Evolutionary conservation across 495 filamentous ascomycete genomes (phyloP).

Genomic region (Tuber indicum): DNA sequence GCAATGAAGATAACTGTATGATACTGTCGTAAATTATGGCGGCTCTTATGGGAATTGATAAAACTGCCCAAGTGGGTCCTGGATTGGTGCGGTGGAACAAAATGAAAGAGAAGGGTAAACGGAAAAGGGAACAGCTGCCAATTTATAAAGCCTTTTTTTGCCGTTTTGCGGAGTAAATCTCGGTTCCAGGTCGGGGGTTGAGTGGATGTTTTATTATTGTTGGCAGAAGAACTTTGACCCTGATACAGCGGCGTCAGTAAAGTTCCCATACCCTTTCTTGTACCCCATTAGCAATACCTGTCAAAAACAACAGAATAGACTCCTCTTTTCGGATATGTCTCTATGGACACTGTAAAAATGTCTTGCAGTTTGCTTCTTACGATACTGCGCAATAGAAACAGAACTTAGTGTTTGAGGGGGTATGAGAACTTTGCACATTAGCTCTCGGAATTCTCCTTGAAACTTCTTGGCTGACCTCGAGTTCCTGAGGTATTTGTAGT

Average conservation of each 20-base stretch:
- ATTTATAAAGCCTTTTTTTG: neutral
- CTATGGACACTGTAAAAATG: too few relatives aligned
- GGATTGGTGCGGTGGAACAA: neutral
- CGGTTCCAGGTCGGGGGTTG: neutral
- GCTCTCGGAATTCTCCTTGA: neutral
- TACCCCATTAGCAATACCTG: too few relatives aligned
- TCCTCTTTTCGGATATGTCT: too few relatives aligned
- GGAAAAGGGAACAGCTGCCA: neutral
- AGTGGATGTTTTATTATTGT: neutral
- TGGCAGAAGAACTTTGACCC: neutral
- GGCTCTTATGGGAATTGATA: neutral
- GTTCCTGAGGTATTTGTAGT: neutral
- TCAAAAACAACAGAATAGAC: too few relatives aligned
- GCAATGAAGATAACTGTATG: neutral
- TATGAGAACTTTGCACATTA: too few relatives aligned
- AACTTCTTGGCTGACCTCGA: neutral
- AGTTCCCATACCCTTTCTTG: too few relatives aligned
- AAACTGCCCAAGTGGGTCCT: neutral
- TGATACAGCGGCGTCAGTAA: neutral
- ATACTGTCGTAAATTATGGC: neutral
- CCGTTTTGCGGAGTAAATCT: neutral
- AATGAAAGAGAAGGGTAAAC: neutral
- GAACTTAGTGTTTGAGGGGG: too few relatives aligned
- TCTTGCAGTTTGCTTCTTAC: too few relatives aligned
- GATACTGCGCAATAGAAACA: too few relatives aligned